Evolutionary conservation across 129 eudicot genomes (phyloP).

Genomic region (Artemisia annua): DNA sequence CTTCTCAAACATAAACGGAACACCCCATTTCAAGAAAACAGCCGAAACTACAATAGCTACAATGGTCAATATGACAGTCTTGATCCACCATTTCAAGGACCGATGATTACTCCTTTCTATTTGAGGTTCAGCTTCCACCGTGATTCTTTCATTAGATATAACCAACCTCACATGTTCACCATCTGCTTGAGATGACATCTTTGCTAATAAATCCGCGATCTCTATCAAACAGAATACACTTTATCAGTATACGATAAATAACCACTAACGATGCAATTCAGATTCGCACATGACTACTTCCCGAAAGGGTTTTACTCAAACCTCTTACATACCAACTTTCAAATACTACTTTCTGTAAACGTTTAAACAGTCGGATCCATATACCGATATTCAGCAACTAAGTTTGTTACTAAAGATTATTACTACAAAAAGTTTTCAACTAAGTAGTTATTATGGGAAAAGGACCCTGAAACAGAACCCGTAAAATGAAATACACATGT

Average conservation of each 20-base stretch:
- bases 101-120: conserved; percentile 31
- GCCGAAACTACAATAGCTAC: conserved; percentile 37
- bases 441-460: not conserved
- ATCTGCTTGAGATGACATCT: conserved; percentile 47
- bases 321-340: conserved; percentile 5
- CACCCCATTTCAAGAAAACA: conserved; percentile 76
- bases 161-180: conserved; percentile 77
- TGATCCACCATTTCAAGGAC: conserved; percentile 72
- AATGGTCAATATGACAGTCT: conserved; percentile 47
- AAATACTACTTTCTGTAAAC: not conserved
- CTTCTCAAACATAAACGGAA: conserved; percentile 87
- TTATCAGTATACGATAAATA: conserved; percentile 14
- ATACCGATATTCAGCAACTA: not conserved
- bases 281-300: too few relatives aligned
- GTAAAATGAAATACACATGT: not conserved
- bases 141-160: conserved; percentile 47
- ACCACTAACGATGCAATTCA: not conserved
- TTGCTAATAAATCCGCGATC: conserved; percentile 28
- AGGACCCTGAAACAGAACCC: conserved; percentile 10
- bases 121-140: conserved; percentile 49
- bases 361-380: not conserved
- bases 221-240: conserved; percentile 32
- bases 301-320: too few relatives aligned
- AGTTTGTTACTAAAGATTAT: not conserved
- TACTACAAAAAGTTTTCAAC: too few relatives aligned